Evolutionary conservation across 345 rosid species (phyloP), one percentile per base, ranked within the genome.

Genomic region (Abelmoschus esculentus): DNA sequence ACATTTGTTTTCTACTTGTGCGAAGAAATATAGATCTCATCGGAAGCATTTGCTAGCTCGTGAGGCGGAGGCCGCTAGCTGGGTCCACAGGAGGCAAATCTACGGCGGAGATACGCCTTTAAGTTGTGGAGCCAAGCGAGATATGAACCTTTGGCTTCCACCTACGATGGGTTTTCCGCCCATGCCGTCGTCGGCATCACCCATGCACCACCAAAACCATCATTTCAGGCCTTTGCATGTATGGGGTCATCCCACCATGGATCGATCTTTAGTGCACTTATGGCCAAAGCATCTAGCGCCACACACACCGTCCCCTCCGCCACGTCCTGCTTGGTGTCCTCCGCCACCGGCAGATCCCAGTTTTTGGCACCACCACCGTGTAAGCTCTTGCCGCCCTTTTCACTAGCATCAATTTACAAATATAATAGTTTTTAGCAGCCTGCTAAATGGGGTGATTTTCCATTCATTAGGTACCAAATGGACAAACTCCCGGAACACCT

Each of bases 21-120:
- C 53, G 61, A 84, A 93, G 99, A 95, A 95, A 79, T 95, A 95
- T 75, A 77, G 99, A 60, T 95, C 96, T 12, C 96, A 95, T 73
- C 75, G 87, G 78, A 95, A 89, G 70, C 97, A 95, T 83, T 55
- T 91, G 74, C 83, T 84, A 71, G 93, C 96, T 2, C 86, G 97
- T 17, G 96, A 95, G 65, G 96, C 87, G 10, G 96, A 95, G 77
- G 91, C 97, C 19, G 90, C 96, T 1, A 84, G 81, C 77, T 87
- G 96, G 97, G 86, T 77, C 69, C 90, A 86, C 50, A 82, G 85
- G 57, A 79, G 96, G 59, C 90, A 87, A 76, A 83, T 88, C 36
- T 83, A 86, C 54, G 82, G 90, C 19, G 72, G 74, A 0, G 74
- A 82, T 0, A 26, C 67, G 11, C 80, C 74, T 7, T 77, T 60